These are phyloP conservation scores for Fusarium duplospermum DNA, from an alignment of 2,329 filamentous ascomycete species.

Conservation along the genomic window DNA sequence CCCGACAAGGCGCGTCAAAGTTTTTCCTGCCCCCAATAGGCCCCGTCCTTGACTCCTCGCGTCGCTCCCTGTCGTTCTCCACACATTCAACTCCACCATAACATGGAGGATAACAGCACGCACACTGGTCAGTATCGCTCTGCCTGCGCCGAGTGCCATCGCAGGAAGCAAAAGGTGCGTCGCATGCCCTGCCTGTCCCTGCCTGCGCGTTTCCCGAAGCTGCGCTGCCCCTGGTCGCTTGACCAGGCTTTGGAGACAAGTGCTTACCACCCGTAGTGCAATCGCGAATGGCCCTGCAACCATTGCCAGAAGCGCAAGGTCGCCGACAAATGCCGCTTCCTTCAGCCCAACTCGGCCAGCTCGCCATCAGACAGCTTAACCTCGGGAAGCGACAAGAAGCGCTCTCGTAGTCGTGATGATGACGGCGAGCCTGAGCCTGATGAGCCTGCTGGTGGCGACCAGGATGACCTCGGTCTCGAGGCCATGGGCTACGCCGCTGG, in stretches of 20 bases:
- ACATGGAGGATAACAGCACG: conserved; percentile 55
- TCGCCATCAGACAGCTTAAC: conserved; percentile 30
- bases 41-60: conserved; percentile 25
- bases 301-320: conserved; percentile 54
- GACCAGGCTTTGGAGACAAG: conserved; percentile 48
- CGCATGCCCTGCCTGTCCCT: background rate
- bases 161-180: conserved; percentile 53
- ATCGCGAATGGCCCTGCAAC: conserved; percentile 53
- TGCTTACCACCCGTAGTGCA: conserved; percentile 47
- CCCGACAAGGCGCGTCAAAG: conserved; percentile 25
- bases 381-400: conserved; percentile 36
- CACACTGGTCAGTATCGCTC: conserved; percentile 51
- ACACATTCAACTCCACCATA: conserved; percentile 40
- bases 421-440: conserved; percentile 27
- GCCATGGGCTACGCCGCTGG: conserved; percentile 49
- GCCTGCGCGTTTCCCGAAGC: background rate
- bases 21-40: conserved; percentile 24
- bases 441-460: conserved; percentile 41
- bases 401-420: conserved; percentile 35
- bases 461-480: conserved; percentile 45
- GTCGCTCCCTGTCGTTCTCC: conserved; percentile 37
- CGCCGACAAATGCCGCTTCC: conserved; percentile 50
- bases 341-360: conserved; percentile 34
- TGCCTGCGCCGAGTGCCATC: conserved; percentile 58
- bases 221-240: background rate